These are phyloP conservation scores for Guadua angustifolia DNA, from an alignment of 176 grass and related monocot species.

Conservation along the genomic window DNA sequence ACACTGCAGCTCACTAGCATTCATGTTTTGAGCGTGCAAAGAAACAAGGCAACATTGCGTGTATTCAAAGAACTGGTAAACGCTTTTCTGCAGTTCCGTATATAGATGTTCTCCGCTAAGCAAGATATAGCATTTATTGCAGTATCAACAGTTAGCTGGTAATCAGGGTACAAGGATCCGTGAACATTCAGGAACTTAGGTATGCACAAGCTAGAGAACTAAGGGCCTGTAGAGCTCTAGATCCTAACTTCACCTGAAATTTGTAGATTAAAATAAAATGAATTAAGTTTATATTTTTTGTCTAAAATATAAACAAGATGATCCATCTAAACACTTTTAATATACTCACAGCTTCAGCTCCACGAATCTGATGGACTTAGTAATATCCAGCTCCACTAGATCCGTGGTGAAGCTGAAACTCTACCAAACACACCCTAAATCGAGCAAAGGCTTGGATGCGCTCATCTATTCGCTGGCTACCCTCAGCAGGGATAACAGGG, in stretches of 20 bases:
- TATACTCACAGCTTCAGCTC: too few relatives aligned
- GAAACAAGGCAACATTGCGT: neutral
- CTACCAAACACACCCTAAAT: too few relatives aligned
- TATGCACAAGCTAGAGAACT: constrained; percentile 43
- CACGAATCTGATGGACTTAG: too few relatives aligned
- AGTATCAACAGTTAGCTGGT: neutral
- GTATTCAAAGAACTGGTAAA: neutral
- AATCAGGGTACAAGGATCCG: constrained; percentile 14
- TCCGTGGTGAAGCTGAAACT: too few relatives aligned
- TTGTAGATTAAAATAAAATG: too few relatives aligned
- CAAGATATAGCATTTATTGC: neutral
- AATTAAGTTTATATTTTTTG: too few relatives aligned
- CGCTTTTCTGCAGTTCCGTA: neutral
- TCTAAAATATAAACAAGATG: too few relatives aligned
- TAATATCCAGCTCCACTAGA: too few relatives aligned
- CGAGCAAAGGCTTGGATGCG: neutral
- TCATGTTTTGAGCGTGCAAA: neutral
- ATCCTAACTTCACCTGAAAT: too few relatives aligned
- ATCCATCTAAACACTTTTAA: too few relatives aligned
- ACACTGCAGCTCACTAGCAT: neutral
- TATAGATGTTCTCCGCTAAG: neutral
- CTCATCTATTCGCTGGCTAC: constrained; percentile 57
- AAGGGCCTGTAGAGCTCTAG: too few relatives aligned
- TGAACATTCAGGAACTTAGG: neutral
- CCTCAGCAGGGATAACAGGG: constrained; percentile 53